These are phyloP conservation scores for Oryza meyeriana DNA, from an alignment of 176 grass and related monocot species.

Conservation along the genomic window DNA sequence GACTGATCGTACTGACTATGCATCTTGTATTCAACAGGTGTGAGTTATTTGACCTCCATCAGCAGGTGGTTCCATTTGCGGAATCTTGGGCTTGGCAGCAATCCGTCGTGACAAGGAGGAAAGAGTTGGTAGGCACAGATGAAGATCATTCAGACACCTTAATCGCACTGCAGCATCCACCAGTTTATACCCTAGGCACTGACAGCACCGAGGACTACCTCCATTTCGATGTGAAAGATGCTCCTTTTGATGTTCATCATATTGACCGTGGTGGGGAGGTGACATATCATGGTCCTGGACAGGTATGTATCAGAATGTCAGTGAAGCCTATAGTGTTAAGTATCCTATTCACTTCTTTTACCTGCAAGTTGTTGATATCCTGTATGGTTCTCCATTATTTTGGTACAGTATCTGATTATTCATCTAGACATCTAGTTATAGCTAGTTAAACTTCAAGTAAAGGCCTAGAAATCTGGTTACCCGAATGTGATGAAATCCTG, in stretches of 20 bases:
- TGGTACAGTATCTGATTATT: neutral
- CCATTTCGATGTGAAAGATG: constrained; percentile 60
- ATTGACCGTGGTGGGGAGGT: constrained; percentile 81
- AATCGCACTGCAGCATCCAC: constrained; percentile 66
- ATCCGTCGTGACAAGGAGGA: constrained; percentile 55
- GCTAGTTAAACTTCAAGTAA: neutral
- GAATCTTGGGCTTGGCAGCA: constrained; percentile 69
- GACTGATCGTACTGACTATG: neutral
- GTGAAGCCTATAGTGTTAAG: neutral
- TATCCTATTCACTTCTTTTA: neutral
- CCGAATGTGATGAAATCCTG: neutral
- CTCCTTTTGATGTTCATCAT: constrained; percentile 59
- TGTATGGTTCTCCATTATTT: neutral
- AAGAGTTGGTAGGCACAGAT: constrained; percentile 32
- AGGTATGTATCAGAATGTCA: constrained; percentile 29
- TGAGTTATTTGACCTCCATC: constrained; percentile 35
- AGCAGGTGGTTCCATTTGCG: constrained; percentile 27
- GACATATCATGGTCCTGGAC: constrained; percentile 94
- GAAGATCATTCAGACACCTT: constrained; percentile 53
- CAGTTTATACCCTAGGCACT: constrained; percentile 66
- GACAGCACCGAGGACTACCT: constrained; percentile 48
- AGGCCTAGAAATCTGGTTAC: neutral
- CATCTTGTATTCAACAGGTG: constrained; percentile 22
- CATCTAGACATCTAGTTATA: neutral
- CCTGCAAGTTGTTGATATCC: neutral